Evolutionary conservation across 768 basidiomycete genomes (phyloP), one percentile per base, ranked within the genome.

Genomic region (Nevesoporus exiguus): DNA sequence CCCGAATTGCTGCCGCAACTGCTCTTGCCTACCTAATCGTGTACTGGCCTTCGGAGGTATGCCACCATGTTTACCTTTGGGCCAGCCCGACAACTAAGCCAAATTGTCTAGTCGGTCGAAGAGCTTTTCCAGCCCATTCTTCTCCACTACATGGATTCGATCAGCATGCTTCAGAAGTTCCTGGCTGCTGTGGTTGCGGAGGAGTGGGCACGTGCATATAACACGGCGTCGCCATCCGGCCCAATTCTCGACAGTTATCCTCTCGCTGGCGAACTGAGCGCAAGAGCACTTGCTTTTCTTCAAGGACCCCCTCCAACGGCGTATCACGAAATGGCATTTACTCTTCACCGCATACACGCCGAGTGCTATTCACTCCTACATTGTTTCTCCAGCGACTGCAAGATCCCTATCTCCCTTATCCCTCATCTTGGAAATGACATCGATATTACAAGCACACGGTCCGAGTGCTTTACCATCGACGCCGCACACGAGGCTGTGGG

Each of bases 81-180:
- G 47, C 27, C 34, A 30, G 15, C 41, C 5, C 9, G 11, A 22
- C 25, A 47, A 51, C 37, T 48, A 29, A 63, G 30, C 7, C 6
- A 11, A 46, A 24, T n/a, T 45, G n/a, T 31, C 37, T n/a, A 77
- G 65, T 69, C 73, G 4, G 74, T 83, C 45, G 86, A 87, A 42
- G 75, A 80, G n/a, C 76, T 82, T 45, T 92, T 96, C 67, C 78
- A 82, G 40, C 84, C 87, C 1, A 84, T 90, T 46, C 78, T 98
- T 8, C 58, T 79, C 5, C 86, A 91, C 66, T 93, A 97, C 61
- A 73, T 93, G 63, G 81, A 86, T 45, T 95, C 96, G 2, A 81
- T 86, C 7, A 94, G 92, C 64, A 95, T 95, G 81, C 79, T 98
- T 15, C 95, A 97, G 66, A 89, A 89, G 59, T 85, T 93, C 66